A percentile compares a stretch with the other conserved stretches of the same genome.
Evolutionary conservation across 2,329 filamentous ascomycete species (phyloP).

Genomic region (Apiospora marii): DNA sequence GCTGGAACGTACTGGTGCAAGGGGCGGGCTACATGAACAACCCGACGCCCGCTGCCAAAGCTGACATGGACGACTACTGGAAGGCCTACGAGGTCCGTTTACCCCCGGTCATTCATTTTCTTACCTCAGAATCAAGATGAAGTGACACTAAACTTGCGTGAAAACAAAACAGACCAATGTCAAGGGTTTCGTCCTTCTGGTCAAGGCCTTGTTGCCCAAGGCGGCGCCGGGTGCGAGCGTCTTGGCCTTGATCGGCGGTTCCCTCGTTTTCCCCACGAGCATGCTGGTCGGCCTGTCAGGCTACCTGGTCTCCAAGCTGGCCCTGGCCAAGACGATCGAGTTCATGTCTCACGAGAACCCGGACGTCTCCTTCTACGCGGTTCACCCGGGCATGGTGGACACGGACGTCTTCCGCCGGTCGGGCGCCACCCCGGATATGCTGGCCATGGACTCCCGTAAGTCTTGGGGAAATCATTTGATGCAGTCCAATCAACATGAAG

Average conservation of each 20-base stretch:
- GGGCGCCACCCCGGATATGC: conserved; percentile 33
- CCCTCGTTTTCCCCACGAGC: not conserved
- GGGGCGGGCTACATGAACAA: not conserved
- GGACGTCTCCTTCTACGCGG: conserved; percentile 33
- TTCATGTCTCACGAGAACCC: conserved; percentile 37
- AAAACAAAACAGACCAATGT: conserved; percentile 29
- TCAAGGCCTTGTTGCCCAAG: conserved; percentile 27
- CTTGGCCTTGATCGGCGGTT: conserved; percentile 24
- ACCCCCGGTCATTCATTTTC: too few species aligned
- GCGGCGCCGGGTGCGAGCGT: conserved; percentile 30
- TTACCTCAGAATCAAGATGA: too few species aligned
- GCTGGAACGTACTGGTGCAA: not conserved
- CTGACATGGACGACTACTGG: conserved; percentile 35
- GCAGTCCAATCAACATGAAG: too few species aligned
- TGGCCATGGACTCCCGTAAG: conserved; percentile 31
- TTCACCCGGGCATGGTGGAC: conserved; percentile 38
- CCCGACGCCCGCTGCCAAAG: not conserved
- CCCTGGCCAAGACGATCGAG: conserved; percentile 35
- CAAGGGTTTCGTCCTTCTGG: conserved; percentile 27
- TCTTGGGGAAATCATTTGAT: not conserved
- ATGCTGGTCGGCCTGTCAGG: conserved; percentile 29
- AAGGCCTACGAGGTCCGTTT: conserved; percentile 34
- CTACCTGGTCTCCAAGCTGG: conserved; percentile 31
- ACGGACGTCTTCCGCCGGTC: conserved; percentile 34
- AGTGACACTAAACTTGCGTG: too few species aligned